Conservation (phyloP, 2,329 filamentous ascomycete genomes). For the Aspergillus melleus region DNA sequence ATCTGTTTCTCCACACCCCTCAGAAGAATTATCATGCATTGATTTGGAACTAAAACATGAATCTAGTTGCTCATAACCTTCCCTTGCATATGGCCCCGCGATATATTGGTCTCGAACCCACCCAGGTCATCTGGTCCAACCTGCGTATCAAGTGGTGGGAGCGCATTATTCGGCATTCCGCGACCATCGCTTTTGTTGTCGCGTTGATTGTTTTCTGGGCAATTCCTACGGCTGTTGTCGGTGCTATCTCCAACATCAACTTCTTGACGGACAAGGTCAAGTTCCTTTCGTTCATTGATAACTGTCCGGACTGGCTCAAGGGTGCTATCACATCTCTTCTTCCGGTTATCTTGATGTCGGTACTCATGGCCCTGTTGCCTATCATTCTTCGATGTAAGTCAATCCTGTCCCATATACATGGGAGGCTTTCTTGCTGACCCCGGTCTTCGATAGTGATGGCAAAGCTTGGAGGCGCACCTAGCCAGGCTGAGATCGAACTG, state of each 20-base stretch:
- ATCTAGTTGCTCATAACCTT: conserved; percentile 73
- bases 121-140: conserved; percentile 82
- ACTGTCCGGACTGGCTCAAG: conserved; percentile 69
- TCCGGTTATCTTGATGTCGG: conserved; percentile 73
- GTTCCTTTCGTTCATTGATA: conserved; percentile 72
- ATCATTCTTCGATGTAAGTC: conserved; percentile 72
- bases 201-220: conserved; percentile 86
- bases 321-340: conserved; percentile 84
- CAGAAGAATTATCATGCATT: not conserved
- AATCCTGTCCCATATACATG: not conserved
- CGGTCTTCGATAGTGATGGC: conserved; percentile 61
- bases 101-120: conserved; percentile 78
- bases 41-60: not conserved
- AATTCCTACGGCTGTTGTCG: conserved; percentile 74
- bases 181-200: conserved; percentile 69
- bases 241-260: conserved; percentile 80
- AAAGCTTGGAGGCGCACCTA: conserved; percentile 77
- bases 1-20: not conserved
- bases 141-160: conserved; percentile 86
- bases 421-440: not conserved
- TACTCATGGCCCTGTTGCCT: conserved; percentile 84
- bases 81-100: conserved; percentile 83
- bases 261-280: conserved; percentile 62
- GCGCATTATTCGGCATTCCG: conserved; percentile 69
- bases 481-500: conserved; percentile 75